Evolutionary conservation across 768 basidiomycete species (phyloP), one percentile per base, ranked within the genome.

Genomic region (Coprinellus aureogranulatus): DNA sequence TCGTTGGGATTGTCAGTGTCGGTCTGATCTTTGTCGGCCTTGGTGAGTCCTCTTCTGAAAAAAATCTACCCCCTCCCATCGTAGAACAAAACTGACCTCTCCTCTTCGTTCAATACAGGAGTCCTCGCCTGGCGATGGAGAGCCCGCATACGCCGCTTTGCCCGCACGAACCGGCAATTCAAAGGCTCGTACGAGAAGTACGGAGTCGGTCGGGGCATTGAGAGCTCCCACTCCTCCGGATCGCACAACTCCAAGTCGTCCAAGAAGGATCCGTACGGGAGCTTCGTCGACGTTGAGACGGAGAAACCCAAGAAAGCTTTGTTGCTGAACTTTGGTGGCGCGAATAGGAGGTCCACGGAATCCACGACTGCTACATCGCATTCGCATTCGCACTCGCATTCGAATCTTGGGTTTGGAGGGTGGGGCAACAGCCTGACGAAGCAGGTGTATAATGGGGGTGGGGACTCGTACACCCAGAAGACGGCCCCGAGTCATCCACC

Each of bases 251-350:
- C n/a, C n/a, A n/a, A n/a, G n/a, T n/a, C n/a, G 31, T 53, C 28
- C 40, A 58, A 41, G 20, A 42, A 50, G 31, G 50, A 52, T 52
- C 50, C 50, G 31, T 42, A 45, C n/a, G 51, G 57, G 5, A 58
- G 57, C 44, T 58, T 58, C 52, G 53, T 58, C 42, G 57, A 58
- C 16, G 31, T 52, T 12, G 57, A 58, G 30, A 34, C 50, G 4
- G 54, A 46, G 54, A 42, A 52, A 31, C 56, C 31, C 22, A 58
- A 42, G 42, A 58, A 52, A 30, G 50, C 56, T 8, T 23, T 6
- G 6, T 14, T 37, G 12, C 48, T 58, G 23, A 58, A 23, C 39
- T 53, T 58, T 50, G 26, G 39, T n/a, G n/a, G n/a, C n/a, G n/a
- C n/a, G n/a, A n/a, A n/a, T 6, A 18, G 31, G 51, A 18, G 40